Percentiles rank a stretch among this genome's conserved stretches.
phyloP scores from a whole-genome alignment of 805 yeast genomes.

The Nakazawaea peltata region DNA sequence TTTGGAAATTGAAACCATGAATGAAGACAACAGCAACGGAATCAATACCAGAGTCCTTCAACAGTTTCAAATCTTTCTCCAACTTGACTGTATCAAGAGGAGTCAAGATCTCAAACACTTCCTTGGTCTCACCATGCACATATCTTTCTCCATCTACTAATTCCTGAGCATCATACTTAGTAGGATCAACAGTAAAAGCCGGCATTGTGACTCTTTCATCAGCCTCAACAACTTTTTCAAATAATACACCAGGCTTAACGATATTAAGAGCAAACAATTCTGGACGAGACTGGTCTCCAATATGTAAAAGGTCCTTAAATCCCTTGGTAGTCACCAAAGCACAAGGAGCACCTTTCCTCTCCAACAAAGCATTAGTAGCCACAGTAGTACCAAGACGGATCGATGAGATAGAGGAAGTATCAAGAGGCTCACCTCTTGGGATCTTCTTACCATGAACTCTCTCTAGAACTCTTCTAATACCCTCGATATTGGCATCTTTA shows the following conservation, averaged over 20 bases:
- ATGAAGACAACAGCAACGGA: conserved; percentile 27
- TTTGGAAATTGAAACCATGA: conserved; percentile 28
- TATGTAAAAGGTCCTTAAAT: conserved; percentile 33
- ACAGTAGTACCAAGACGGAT: conserved; percentile 36
- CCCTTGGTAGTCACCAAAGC: conserved; percentile 35
- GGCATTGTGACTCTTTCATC: conserved; percentile 37
- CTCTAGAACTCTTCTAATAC: conserved; percentile 31
- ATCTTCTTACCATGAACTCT: conserved; percentile 20
- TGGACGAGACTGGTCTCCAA: conserved; percentile 40
- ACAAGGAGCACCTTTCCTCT: conserved; percentile 35
- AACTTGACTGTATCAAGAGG: conserved; percentile 20
- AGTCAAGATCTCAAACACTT: conserved; percentile 23
- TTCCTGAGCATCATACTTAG: conserved; percentile 27
- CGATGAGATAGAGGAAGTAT: conserved; percentile 23
- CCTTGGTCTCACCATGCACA: conserved; percentile 26
- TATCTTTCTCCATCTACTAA: conserved; percentile 15
- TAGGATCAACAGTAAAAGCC: conserved; percentile 28
- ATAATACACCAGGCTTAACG: conserved; percentile 32
- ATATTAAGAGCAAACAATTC: conserved; percentile 35
- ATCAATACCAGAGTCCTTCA: conserved; percentile 14
- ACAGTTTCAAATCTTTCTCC: conserved; percentile 10
- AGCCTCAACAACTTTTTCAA: conserved; percentile 29
- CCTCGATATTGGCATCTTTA: conserved; percentile 36
- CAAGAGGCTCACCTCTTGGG: conserved; percentile 17
- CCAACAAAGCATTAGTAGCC: conserved; percentile 39